Evolutionary conservation across 2,329 filamentous ascomycete species (phyloP), one percentile per base, ranked within the genome.

Genomic region (Venturia aucupariae): DNA sequence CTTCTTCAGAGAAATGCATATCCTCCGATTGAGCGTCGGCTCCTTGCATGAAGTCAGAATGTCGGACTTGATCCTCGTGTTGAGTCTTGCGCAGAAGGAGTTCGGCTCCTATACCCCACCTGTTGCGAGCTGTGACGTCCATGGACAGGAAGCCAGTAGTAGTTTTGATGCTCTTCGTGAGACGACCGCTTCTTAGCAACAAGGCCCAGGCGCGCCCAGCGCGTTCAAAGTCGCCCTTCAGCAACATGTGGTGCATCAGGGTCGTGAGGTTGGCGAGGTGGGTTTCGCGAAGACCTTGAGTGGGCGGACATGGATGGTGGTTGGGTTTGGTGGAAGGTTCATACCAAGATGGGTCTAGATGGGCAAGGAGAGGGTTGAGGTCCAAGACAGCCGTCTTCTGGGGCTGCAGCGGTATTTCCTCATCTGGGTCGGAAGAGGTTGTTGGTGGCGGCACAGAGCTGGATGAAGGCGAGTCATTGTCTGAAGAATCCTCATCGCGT

Each of bases 61-160:
- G 19, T 65, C 73, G 67, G 75, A 75, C 19, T 8, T 54, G 24
- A 4, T 11, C 24, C 17, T 30, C 32, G 11, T 39, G 5, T 39
- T 6, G 30, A 8, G 32, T 46, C 10, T 46, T 59, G 17, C 88
- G 84, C 76, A 96, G 85, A 64, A 96, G 76, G 24, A 97, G 84
- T 75, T 96, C 92, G 2, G 90, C 90, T 0, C 90, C 92, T 55
- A 96, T 82, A 17, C 87, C 87, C 93, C 92, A 97, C 68, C 89
- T 82, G 42, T 85, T 83, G 70, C 87, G 82, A 24, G 79, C 79
- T 46, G 91, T 84, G 60, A 93, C 74, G 72, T 96, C 90, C 24
- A 92, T 79, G 7, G 77, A 76, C 60, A 75, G 74, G 3, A 85
- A 85, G 65, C 76, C 71, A 38, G 44, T 41, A 30, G 86, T 77